These are phyloP conservation scores for Candida orba DNA, from an alignment of 805 yeast genomes.

Conservation along the genomic window DNA sequence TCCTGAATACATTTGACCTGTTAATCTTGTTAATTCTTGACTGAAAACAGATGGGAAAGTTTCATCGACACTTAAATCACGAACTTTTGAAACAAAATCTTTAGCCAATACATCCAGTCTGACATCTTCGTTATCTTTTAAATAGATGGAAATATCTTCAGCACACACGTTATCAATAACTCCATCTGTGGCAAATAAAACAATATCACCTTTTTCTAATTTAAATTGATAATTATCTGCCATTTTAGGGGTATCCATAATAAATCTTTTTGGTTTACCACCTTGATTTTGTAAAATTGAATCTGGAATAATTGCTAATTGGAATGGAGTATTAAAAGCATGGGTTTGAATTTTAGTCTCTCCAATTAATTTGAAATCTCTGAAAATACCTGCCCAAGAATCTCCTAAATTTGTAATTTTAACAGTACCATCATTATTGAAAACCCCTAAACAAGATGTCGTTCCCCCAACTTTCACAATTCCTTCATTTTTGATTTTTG, in stretches of 20 bases:
- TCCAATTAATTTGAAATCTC: conserved; percentile 52
- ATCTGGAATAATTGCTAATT: conserved; percentile 76
- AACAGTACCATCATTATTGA: conserved; percentile 47
- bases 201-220: conserved; percentile 62
- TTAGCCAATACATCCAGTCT: conserved; percentile 42
- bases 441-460: conserved; percentile 80
- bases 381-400: conserved; percentile 86
- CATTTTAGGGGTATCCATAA: conserved; percentile 61
- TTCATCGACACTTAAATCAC: conserved; percentile 61
- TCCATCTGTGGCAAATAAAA: conserved; percentile 90
- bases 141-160: conserved; percentile 61
- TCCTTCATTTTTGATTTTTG: conserved; percentile 42
- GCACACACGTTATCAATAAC: conserved; percentile 77
- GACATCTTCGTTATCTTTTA: conserved; percentile 41
- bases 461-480: conserved; percentile 86
- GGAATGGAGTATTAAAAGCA: conserved; percentile 88
- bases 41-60: conserved; percentile 81
- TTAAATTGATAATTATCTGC: conserved; percentile 65
- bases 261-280: conserved; percentile 46
- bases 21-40: conserved; percentile 58
- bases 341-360: conserved; percentile 77
- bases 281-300: conserved; percentile 41
- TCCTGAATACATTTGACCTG: conserved; percentile 69
- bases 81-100: conserved; percentile 59
- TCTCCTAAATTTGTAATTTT: conserved; percentile 83